Percentiles rank a stretch among this genome's conserved stretches.
Conservation (phyloP, 108 stramenopile species). For the Skeletonema costatum region DNA sequence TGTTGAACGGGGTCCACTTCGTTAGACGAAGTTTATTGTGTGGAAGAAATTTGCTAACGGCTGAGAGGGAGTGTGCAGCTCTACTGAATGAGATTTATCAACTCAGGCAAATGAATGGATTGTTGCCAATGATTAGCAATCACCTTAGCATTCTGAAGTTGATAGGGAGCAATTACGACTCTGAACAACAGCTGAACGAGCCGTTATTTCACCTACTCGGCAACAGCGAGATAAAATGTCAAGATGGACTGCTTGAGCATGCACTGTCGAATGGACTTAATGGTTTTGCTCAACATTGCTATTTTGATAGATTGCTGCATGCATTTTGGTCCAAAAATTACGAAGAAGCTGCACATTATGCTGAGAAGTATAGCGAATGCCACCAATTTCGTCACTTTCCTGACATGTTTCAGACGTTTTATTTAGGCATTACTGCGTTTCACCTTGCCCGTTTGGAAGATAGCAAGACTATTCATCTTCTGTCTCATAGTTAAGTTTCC, state of each 20-base stretch:
- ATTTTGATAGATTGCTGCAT: constrained; percentile 3
- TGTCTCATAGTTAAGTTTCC: no score
- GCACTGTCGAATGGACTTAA: not conserved
- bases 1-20: not conserved
- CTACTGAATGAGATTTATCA: not conserved
- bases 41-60: not conserved
- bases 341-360: constrained; percentile 3
- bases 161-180: not conserved
- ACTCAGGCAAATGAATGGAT: not conserved
- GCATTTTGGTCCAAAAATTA: constrained; percentile 7
- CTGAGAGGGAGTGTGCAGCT: constrained; percentile 12
- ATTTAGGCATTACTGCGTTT: not conserved
- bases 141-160: not conserved
- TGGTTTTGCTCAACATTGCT: not conserved
- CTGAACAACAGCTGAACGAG: not conserved
- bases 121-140: not conserved
- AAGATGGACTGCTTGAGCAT: not conserved
- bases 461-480: not conserved
- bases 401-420: not conserved
- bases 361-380: constrained; percentile 4
- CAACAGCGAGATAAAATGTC: not conserved
- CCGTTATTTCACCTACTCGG: not conserved
- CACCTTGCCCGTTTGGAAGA: not conserved
- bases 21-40: not conserved
- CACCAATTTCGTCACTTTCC: not conserved